Conservation (phyloP, 495 filamentous ascomycete species). For the Hypoxylon perforatum region DNA sequence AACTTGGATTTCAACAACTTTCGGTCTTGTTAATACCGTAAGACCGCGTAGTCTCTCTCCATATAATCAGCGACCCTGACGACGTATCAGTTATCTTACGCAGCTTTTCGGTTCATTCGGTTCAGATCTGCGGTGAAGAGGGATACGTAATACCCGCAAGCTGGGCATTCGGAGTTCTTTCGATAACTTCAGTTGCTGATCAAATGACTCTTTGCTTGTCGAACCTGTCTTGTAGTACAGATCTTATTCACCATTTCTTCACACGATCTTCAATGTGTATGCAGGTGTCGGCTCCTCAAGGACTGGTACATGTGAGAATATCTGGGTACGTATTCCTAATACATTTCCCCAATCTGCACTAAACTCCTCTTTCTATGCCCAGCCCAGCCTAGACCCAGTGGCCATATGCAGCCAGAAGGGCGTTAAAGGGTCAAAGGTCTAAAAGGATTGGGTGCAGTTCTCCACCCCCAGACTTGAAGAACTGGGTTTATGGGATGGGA, state of each 20-base stretch:
- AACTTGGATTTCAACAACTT: too few relatives aligned
- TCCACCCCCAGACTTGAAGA: neutral
- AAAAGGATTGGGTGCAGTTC: neutral
- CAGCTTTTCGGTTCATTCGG: neutral
- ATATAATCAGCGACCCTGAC: neutral
- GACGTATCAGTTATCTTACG: neutral
- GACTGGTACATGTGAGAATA: neutral
- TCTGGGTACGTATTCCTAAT: neutral
- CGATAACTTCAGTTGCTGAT: neutral
- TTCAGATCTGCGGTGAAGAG: constrained; percentile 1
- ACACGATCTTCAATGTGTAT: neutral
- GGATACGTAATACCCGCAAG: neutral
- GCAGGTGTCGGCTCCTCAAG: neutral
- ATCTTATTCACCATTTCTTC: too few relatives aligned
- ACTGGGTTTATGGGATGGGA: neutral
- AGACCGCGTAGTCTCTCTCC: neutral
- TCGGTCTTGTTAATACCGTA: too few relatives aligned
- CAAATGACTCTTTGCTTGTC: neutral
- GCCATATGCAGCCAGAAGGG: too few relatives aligned
- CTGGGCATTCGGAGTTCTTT: neutral
- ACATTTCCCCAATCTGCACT: neutral
- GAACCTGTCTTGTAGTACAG: neutral
- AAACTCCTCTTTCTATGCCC: neutral
- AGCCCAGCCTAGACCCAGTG: neutral
- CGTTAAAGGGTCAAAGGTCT: too few relatives aligned